Conservation (phyloP, 805 yeast genomes). For the Candida pseudofarinosa region DNA sequence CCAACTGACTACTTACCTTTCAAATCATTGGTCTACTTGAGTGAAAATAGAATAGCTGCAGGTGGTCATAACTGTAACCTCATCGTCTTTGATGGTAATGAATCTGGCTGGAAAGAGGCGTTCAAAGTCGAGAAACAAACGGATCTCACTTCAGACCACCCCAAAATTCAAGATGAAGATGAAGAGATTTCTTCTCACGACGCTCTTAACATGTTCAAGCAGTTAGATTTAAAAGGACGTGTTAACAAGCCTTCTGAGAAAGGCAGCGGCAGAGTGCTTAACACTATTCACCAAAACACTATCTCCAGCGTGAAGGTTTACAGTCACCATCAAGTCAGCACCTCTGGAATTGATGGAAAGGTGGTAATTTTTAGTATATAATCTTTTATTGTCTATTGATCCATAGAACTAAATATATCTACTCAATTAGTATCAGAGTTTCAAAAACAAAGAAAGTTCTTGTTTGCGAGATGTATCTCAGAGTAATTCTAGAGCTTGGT, state of each 20-base stretch:
- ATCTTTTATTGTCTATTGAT: neutral
- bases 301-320: slow-evolving; percentile 61
- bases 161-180: slow-evolving; percentile 25
- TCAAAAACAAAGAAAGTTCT: neutral
- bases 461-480: neutral
- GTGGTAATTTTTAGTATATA: slow-evolving; percentile 62
- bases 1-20: slow-evolving; percentile 76
- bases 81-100: slow-evolving; percentile 71
- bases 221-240: slow-evolving; percentile 91
- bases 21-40: slow-evolving; percentile 65
- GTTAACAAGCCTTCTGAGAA: slow-evolving; percentile 37
- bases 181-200: slow-evolving; percentile 64
- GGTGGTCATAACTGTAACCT: slow-evolving; percentile 95
- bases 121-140: slow-evolving; percentile 50
- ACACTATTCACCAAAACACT: slow-evolving; percentile 88
- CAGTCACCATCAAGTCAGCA: slow-evolving; percentile 46
- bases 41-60: slow-evolving; percentile 65
- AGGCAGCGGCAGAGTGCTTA: slow-evolving; percentile 41
- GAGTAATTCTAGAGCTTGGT: slow-evolving; percentile 49
- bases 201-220: slow-evolving; percentile 90
- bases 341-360: slow-evolving; percentile 88
- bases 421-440: neutral
- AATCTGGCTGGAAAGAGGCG: slow-evolving; percentile 58
- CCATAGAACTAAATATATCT: neutral
- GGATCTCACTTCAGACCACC: slow-evolving; percentile 41